Evolutionary conservation across 495 filamentous ascomycete genomes (phyloP).

Genomic region (Massariosphaeria phaeospora): DNA sequence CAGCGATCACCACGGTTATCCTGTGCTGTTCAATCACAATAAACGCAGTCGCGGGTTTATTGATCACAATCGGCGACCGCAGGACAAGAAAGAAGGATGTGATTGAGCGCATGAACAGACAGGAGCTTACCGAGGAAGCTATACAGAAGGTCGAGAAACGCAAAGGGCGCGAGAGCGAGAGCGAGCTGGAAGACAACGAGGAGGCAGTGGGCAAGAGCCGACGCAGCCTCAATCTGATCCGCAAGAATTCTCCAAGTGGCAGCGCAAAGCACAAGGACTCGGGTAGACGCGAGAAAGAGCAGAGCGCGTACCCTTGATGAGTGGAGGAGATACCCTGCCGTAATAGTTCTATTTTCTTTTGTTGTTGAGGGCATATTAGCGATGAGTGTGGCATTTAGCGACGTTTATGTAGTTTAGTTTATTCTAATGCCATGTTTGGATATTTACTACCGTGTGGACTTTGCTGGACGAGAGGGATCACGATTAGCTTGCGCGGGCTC

Average conservation of each 20-base stretch:
- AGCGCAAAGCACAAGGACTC: neutral
- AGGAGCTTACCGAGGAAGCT: conserved; percentile 66
- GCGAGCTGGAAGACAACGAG: conserved; percentile 24
- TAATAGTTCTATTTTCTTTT: too few relatives aligned
- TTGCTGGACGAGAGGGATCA: too few relatives aligned
- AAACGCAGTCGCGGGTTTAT: conserved; percentile 64
- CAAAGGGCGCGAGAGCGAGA: conserved; percentile 48
- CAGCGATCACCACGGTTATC: conserved; percentile 70
- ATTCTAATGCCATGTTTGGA: too few relatives aligned
- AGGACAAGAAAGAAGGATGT: conserved; percentile 77
- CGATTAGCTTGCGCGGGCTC: too few relatives aligned
- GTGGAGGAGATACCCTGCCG: too few relatives aligned
- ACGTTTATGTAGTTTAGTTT: too few relatives aligned
- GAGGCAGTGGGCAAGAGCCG: neutral
- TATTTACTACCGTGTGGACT: too few relatives aligned
- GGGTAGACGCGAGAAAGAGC: neutral
- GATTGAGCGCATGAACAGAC: conserved; percentile 63
- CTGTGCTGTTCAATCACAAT: conserved; percentile 68
- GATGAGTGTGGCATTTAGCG: too few relatives aligned
- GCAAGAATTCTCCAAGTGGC: neutral
- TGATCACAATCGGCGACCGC: conserved; percentile 68
- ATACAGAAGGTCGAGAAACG: conserved; percentile 67
- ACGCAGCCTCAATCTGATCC: neutral
- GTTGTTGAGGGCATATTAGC: too few relatives aligned
- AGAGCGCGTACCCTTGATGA: conserved; percentile 10